Percentiles rank a stretch among this genome's conserved stretches.
Conservation (phyloP, 106 monocot genomes). For the Acorus calamus region DNA sequence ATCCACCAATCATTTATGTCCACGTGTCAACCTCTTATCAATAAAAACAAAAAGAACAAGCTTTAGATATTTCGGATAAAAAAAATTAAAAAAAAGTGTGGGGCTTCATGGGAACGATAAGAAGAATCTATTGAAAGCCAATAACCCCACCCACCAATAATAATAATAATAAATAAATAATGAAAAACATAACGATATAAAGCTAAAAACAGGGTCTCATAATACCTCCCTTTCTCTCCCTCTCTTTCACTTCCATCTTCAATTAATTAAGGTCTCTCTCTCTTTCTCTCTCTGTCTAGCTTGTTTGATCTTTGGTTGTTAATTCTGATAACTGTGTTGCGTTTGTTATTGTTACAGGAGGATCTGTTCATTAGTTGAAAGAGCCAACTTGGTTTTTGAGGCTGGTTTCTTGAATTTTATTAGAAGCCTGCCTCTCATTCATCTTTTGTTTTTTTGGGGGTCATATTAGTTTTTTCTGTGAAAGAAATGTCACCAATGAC, state of each 20-base stretch:
- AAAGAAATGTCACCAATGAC: slow-evolving; percentile 29
- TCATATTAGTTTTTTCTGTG: background rate
- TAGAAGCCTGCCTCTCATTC: background rate
- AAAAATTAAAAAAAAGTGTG: background rate
- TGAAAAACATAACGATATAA: slow-evolving; percentile 7
- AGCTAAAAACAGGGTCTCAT: background rate
- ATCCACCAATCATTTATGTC: no score
- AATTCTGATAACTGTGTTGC: no score
- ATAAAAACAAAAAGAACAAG: no score
- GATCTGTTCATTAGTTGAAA: no score
- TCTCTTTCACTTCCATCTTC: no score
- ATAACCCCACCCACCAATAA: background rate
- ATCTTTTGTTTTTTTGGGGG: background rate
- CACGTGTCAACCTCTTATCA: no score
- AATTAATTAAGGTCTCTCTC: no score
- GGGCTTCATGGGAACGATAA: slow-evolving; percentile 25
- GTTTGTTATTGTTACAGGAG: no score
- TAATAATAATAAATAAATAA: no score
- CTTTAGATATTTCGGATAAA: no score
- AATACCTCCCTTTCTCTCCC: no score
- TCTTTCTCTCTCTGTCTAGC: background rate
- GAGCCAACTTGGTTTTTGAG: no score
- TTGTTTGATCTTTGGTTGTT: background rate
- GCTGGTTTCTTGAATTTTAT: background rate
- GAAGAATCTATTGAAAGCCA: slow-evolving; percentile 14